Evolutionary conservation across 179 eudicot genomes (phyloP), one percentile per base, ranked within the genome.

Genomic region (Camellia oleifera): DNA sequence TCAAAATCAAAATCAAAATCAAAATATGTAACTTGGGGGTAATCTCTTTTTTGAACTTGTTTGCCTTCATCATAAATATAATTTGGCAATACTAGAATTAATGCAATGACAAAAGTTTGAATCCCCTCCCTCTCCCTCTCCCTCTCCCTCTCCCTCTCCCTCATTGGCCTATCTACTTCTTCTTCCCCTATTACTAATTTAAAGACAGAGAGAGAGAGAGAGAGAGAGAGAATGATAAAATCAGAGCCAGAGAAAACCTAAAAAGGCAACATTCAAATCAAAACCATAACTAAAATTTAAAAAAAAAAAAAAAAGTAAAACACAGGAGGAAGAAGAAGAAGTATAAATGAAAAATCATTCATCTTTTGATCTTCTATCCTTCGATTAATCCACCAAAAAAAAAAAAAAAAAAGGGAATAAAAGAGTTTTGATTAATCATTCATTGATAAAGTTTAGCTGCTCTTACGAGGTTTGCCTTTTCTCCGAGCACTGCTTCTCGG

Each of bases 381-480:
- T 17, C 1, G 54, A 75, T 53, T 44, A 9, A 44, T 40, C 78
- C 78, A 76, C 44, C 20, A 12, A 76, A 48, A 13, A 26, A n/a
- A 76, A 63, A 46, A 45, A 46, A 4, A 14, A 20, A 3, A 63
- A 23, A 18, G 18, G 7, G 65, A 44, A 40, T 56, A 53, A 0
- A 6, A 12, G 10, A 23, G 5, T 14, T 54, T 72, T 72, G 40
- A 32, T 53, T 50, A n/a, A 23, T 15, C 13, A 70, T 3, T 11
- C 13, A 70, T 3, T 11, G n/a, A 11, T 54, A 56, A 32, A 32
- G 40, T 32, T 79, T 15, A 79, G 73, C 89, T 76, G 81, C 85
- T 86, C 77, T 86, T 86, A 67, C 85, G 85, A n/a, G 88, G 88
- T 67, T 81, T 86, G 74, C 86, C 66, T 74, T 86, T 86, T 45